Evolutionary conservation across 306 rosid genomes (phyloP), one percentile per base, ranked within the genome.

Genomic region (Quercus aquifolioides): DNA sequence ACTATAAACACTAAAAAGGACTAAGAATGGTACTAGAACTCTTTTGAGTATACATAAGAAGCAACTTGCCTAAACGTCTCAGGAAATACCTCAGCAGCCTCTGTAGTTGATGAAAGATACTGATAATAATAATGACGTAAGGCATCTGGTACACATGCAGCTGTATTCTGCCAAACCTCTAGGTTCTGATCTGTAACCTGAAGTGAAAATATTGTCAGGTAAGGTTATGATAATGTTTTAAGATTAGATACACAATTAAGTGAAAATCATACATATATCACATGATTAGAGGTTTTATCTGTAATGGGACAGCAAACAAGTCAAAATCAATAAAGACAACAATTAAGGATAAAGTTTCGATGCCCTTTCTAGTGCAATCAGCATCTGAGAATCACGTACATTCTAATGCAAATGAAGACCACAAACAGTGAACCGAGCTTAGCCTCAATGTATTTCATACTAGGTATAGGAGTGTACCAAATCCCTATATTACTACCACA

Each of bases 141-240:
- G 74, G 99, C 98, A 90, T 95, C 99, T 59, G 97, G 91, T 68
- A 95, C 99, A 73, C 88, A 87, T 74, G 99, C 98, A 55, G 98
- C 91, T 75, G 96, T 82, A 67, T 85, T 86, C 83, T 92, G 91
- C 98, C 98, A 93, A 84, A 78, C 83, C 77, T 93, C 97, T 85
- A 95, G 86, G 81, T 93, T 80, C 86, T 95, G 98, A 76, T 89
- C 98, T 69, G 96, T 73, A 76, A 95, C 97, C 99, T 95, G 87
- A 76, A 84, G 51, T 38, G 70, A 80, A 67, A 72, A 20, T 49
- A 80, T 11, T 54, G 54, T 31, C 25, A 38, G 54, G 59, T 31
- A n/a, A 38, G 59, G 31, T 35, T 67, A 49, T 49, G 13, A 54
- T 41, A 69, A 74, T 23, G 19, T 14, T 72, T 81, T 3, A 60